These are phyloP conservation scores for Prunus davidiana DNA, from an alignment of 306 rosid species.

Conservation along the genomic window DNA sequence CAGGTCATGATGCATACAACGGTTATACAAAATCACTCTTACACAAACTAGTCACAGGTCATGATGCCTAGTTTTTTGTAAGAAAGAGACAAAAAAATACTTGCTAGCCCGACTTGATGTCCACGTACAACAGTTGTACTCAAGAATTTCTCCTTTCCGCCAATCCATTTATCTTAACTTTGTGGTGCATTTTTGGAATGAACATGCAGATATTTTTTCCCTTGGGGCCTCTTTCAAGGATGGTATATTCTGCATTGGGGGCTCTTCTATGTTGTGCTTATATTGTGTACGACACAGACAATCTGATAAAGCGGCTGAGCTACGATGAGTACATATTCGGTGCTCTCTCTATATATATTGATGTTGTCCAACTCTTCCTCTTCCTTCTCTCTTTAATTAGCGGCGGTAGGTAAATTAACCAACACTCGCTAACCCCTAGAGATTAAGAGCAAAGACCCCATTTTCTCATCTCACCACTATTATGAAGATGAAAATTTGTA, in stretches of 20 bases:
- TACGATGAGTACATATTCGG: slow-evolving; percentile 37
- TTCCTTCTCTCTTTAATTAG: slow-evolving; percentile 8
- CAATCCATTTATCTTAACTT: not conserved
- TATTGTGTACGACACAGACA: slow-evolving; percentile 29
- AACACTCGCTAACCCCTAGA: not conserved
- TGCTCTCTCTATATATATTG: slow-evolving; percentile 22
- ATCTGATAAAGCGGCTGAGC: slow-evolving; percentile 30
- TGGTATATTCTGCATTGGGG: slow-evolving; percentile 16
- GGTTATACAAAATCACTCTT: not conserved
- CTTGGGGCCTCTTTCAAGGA: slow-evolving; percentile 21
- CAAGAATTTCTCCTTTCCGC: not conserved
- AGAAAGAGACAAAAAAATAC: not conserved
- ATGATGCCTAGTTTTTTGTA: not conserved
- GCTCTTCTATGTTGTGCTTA: slow-evolving; percentile 21
- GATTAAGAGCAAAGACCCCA: not conserved
- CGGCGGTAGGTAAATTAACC: not conserved
- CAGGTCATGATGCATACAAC: not conserved
- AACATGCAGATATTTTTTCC: slow-evolving; percentile 21
- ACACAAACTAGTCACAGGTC: not conserved
- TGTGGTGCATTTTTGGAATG: not conserved
- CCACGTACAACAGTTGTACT: not conserved
- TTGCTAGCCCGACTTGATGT: not conserved
- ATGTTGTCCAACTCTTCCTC: slow-evolving; percentile 24
- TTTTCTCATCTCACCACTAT: not conserved
- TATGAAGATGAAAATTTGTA: not conserved